Percentiles rank a stretch among this genome's conserved stretches.
Evolutionary conservation across 2,329 filamentous ascomycete genomes (phyloP).

Genomic region (Rugonectria rugulosa): DNA sequence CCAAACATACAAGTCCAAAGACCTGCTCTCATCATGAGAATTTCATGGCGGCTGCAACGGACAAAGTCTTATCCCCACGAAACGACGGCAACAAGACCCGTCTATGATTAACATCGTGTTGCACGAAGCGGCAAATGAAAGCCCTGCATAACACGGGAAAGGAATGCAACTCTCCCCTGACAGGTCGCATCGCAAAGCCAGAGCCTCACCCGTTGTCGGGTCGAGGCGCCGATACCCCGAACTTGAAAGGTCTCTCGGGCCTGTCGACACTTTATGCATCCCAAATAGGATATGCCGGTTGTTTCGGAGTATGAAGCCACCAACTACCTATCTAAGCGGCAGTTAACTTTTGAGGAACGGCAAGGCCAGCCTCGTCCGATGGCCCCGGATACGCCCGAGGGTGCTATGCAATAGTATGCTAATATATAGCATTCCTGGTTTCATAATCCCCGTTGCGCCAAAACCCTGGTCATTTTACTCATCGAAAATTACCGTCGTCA

Average conservation of each 20-base stretch:
- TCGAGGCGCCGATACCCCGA: conserved; percentile 24
- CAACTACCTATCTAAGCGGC: too few relatives aligned
- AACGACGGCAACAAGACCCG: not conserved
- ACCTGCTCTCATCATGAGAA: too few relatives aligned
- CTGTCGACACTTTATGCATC: not conserved
- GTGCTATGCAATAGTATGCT: not conserved
- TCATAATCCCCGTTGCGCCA: not conserved
- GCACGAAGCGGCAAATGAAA: not conserved
- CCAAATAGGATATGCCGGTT: not conserved
- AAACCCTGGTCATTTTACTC: conserved; percentile 38
- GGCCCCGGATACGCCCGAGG: too few relatives aligned
- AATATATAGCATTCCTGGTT: not conserved
- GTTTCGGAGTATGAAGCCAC: too few relatives aligned
- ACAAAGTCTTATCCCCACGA: too few relatives aligned
- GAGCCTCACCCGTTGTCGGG: conserved; percentile 18
- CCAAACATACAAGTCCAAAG: too few relatives aligned
- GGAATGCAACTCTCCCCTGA: not conserved
- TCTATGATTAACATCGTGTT: not conserved
- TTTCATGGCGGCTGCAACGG: too few relatives aligned
- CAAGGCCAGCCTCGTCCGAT: not conserved
- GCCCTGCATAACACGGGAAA: not conserved
- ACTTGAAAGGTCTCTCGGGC: not conserved
- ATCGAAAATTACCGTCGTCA: conserved; percentile 57
- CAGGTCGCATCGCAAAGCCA: conserved; percentile 22
- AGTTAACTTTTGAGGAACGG: not conserved